These are phyloP conservation scores for Daldinia caldariorum DNA, from an alignment of 495 filamentous ascomycete species.

Conservation along the genomic window DNA sequence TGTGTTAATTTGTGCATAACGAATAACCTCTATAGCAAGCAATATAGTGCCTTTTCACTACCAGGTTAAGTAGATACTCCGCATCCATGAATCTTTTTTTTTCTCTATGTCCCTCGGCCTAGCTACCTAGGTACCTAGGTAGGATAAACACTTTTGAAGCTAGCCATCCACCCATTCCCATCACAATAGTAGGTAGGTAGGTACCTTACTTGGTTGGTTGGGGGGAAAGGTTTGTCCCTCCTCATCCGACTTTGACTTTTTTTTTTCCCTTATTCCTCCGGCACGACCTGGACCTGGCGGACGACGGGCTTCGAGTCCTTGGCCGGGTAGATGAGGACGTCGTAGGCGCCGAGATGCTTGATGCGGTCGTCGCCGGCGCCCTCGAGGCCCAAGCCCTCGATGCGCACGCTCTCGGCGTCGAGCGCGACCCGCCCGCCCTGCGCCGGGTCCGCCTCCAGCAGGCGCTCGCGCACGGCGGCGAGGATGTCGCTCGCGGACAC, in stretches of 20 bases:
- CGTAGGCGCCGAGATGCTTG: conserved; percentile 54
- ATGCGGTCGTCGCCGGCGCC: conserved; percentile 48
- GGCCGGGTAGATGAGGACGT: conserved; percentile 46
- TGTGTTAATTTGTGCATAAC: background rate
- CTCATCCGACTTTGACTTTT: no score
- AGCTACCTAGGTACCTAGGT: background rate
- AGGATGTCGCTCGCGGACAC: conserved; percentile 52
- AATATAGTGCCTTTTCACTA: background rate
- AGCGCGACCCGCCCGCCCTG: conserved; percentile 49
- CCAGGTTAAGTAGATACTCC: background rate
- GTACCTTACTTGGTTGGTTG: no score
- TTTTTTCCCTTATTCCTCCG: conserved; percentile 44
- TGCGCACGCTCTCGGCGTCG: conserved; percentile 45
- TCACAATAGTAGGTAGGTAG: no score
- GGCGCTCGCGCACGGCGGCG: conserved; percentile 42
- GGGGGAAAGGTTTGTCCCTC: no score
- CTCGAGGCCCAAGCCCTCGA: conserved; percentile 44
- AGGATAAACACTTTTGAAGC: background rate
- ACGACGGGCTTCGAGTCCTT: conserved; percentile 43
- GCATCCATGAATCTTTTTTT: background rate
- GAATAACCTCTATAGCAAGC: background rate
- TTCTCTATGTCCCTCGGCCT: background rate
- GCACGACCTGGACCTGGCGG: conserved; percentile 48
- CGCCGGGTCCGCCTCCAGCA: conserved; percentile 41
- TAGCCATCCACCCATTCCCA: background rate